Evolutionary conservation across 257 asterid genomes (phyloP).

Genomic region (Nicotiana knightiana): DNA sequence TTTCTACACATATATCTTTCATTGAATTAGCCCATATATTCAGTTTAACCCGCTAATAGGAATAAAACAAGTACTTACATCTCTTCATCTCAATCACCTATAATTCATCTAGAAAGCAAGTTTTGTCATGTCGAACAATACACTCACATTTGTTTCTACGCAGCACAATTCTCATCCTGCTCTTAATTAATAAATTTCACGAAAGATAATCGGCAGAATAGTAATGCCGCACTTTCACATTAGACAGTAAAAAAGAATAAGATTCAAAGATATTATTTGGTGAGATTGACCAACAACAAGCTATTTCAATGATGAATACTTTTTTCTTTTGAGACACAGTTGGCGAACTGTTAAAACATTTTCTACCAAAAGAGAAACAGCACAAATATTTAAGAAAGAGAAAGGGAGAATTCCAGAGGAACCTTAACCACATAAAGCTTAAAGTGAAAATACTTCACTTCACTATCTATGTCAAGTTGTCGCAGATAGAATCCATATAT

Average conservation of each 20-base stretch:
- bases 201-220: background rate
- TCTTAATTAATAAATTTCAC: background rate
- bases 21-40: background rate
- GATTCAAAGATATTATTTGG: background rate
- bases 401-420: background rate
- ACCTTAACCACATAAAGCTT: background rate
- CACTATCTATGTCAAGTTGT: background rate
- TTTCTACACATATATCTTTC: background rate
- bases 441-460: background rate
- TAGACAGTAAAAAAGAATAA: background rate
- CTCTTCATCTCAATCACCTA: background rate
- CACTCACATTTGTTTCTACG: background rate
- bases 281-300: background rate
- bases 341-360: background rate
- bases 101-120: background rate
- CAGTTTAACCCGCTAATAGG: background rate
- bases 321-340: too few relatives aligned
- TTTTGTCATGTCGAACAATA: background rate
- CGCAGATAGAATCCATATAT: background rate
- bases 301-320: background rate
- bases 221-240: background rate
- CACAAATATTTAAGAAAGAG: too few relatives aligned
- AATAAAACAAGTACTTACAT: background rate
- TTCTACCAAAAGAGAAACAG: background rate
- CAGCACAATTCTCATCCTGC: background rate